These are phyloP conservation scores for Dactylis glomerata DNA, from an alignment of 176 grass and related monocot species.

Conservation along the genomic window DNA sequence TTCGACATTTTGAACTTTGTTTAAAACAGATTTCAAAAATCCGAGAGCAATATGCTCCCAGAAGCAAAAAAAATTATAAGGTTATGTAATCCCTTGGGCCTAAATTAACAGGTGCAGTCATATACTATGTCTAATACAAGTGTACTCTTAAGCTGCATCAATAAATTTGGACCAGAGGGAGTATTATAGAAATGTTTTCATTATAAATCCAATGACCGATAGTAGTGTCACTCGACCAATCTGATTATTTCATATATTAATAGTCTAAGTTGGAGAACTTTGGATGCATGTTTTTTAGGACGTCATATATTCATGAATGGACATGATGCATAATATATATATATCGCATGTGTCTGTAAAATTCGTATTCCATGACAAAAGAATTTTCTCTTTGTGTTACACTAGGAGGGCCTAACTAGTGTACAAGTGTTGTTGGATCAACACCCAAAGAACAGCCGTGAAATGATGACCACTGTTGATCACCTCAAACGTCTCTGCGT, in stretches of 20 bases:
- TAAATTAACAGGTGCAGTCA: too few species aligned
- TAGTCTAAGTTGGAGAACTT: neutral
- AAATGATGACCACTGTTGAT: conserved; percentile 21
- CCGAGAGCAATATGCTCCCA: too few species aligned
- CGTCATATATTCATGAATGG: neutral
- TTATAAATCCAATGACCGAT: neutral
- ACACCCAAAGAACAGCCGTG: neutral
- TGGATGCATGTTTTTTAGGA: neutral
- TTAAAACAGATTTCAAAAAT: too few species aligned
- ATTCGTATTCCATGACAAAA: neutral
- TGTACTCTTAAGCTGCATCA: too few species aligned
- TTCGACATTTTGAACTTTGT: too few species aligned
- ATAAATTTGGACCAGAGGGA: too few species aligned
- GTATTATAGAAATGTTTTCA: neutral
- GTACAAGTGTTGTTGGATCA: neutral
- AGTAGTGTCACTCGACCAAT: neutral
- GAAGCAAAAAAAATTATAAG: neutral
- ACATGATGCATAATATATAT: neutral
- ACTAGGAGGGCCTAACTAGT: conserved; percentile 5
- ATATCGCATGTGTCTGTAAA: neutral
- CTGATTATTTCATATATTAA: neutral
- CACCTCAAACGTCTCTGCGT: conserved; percentile 48
- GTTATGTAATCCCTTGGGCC: neutral
- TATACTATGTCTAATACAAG: too few species aligned
- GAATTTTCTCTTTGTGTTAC: neutral